Evolutionary conservation across 352 stramenopile species (phyloP).

Genomic region (Globisporangium splendens): DNA sequence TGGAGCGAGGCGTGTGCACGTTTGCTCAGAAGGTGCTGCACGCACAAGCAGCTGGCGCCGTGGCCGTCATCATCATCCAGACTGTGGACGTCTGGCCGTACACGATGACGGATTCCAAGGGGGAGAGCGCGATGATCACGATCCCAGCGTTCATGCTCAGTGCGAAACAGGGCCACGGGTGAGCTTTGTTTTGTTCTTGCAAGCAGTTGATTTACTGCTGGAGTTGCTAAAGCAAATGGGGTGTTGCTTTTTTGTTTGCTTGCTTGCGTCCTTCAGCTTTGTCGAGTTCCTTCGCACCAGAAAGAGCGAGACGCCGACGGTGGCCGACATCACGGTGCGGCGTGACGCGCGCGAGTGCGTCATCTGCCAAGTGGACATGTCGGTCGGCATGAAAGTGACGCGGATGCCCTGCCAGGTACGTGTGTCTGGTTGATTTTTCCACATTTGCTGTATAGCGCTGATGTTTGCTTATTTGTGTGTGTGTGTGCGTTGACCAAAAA

Average conservation of each 20-base stretch:
- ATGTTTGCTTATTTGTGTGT: constrained; percentile 9
- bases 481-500: not conserved
- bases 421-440: not conserved
- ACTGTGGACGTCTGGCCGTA: constrained; percentile 77
- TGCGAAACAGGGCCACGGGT: constrained; percentile 63
- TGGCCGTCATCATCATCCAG: constrained; percentile 66
- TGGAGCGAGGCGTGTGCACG: constrained; percentile 64
- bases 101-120: constrained; percentile 79
- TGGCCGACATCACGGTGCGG: constrained; percentile 51
- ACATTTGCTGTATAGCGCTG: too few relatives aligned
- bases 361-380: constrained; percentile 78
- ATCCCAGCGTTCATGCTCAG: constrained; percentile 84
- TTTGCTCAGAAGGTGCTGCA: constrained; percentile 75
- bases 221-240: not conserved
- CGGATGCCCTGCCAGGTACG: constrained; percentile 67
- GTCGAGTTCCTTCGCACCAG: constrained; percentile 48
- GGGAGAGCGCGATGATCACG: constrained; percentile 45
- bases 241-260: too few relatives aligned
- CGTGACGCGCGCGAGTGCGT: constrained; percentile 76
- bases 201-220: too few relatives aligned
- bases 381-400: constrained; percentile 63
- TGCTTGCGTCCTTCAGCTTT: constrained; percentile 28
- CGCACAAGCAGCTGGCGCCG: constrained; percentile 50
- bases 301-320: constrained; percentile 11
- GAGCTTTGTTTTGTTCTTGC: not conserved